Evolutionary conservation across 768 basidiomycete species (phyloP).

Genomic region (Naganishia vaughanmartiniae): DNA sequence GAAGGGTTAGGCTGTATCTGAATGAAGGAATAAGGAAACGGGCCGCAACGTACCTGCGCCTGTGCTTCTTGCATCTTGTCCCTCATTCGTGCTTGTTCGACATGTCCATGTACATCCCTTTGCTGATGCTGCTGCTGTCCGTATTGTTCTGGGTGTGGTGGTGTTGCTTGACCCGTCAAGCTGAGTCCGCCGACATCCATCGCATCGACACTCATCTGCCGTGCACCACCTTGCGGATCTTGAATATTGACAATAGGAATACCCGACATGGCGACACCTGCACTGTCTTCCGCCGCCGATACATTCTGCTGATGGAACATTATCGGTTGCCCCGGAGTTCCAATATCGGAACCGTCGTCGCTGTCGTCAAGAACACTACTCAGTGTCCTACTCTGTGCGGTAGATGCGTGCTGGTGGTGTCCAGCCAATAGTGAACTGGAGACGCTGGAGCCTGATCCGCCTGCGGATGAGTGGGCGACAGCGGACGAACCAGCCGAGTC

Average conservation of each 20-base stretch:
- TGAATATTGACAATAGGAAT: neutral
- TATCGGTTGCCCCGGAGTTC: neutral
- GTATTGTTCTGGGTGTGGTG: too few species aligned
- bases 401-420: neutral
- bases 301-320: conserved; percentile 13
- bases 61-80: conserved; percentile 51
- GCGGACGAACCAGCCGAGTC: neutral
- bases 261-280: conserved; percentile 21
- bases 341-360: neutral
- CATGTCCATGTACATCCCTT: neutral
- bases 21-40: neutral
- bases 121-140: neutral
- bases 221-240: neutral
- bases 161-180: conserved; percentile 12
- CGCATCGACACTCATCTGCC: conserved; percentile 47
- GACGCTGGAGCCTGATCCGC: conserved; percentile 17
- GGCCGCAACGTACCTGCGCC: conserved; percentile 40
- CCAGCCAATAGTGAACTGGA: neutral
- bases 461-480: conserved; percentile 14
- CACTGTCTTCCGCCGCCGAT: conserved; percentile 2
- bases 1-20: neutral
- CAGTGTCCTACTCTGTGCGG: conserved; percentile 17
- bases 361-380: conserved; percentile 8
- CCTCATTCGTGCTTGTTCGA: conserved; percentile 45
- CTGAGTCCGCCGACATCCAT: conserved; percentile 39